Base-by-base conservation (phyloP, 768 basidiomycete genomes). In the Auricularia cornea region DNA sequence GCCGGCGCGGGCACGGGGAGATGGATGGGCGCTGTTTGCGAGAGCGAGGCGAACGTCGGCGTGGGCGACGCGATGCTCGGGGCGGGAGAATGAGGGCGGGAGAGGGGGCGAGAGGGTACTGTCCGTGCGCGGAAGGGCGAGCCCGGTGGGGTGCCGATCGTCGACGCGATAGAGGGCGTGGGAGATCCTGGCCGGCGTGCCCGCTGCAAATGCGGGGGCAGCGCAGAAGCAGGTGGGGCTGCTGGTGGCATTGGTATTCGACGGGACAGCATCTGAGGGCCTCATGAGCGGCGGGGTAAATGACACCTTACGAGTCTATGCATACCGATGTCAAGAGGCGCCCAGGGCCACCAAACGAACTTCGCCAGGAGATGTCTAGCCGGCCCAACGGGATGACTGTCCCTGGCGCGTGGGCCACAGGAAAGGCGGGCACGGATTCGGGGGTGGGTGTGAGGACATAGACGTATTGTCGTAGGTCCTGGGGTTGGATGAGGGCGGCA, bases 291-390 rank as follows among this genome's bases (percentile, higher is more conserved):
- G 54, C 54, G 35, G 8, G 23, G 30, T 54, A 10, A 26, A 60
- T n/a, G n/a, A 48, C 29, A 66, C 23, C 56, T 18, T n/a, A 41
- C 35, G 10, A 14, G 8, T 30, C 20, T 59, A 23, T 5, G 69
- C 81, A 65, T 69, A 84, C 83, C 10, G 94, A 94, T 2, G 94
- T 96, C 32, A 95, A 77, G 2, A 98, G 78, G 31, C 92, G 82
- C 0, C 94, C 95, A 30, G 88, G 88, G 75, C 95, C 92, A 10
- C 92, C 92, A 66, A 87, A 88, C 3, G 84, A 83, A 6, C 93
- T 92, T 54, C 86, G 78, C 95, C 95, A 98, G 14, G 85, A 84
- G 54, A 98, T 88, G 70, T 97, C 93, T 28, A 96, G 79, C 63
- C 89, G 79, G n/a, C 94, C 94, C 3, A 97, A 82, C 18, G 92